Evolutionary conservation across 176 grass and related monocot genomes (phyloP).

Genomic region (Aegilops longissima): DNA sequence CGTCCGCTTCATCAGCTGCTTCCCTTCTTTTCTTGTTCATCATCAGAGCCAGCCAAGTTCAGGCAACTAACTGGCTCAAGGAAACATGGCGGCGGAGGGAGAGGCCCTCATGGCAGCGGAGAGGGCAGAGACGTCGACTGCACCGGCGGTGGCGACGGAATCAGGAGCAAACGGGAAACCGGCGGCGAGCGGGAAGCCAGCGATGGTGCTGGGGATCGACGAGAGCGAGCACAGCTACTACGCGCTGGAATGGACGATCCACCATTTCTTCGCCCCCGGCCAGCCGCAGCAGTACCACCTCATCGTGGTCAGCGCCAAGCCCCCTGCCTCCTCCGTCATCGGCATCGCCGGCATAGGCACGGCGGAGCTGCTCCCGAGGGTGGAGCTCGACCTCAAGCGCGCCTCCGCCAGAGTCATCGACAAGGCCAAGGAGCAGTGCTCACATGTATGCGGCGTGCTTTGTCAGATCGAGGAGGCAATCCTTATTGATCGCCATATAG

Average conservation of each 20-base stretch:
- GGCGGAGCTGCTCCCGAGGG: conserved; percentile 50
- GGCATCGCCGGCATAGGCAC: conserved; percentile 63
- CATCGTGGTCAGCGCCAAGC: conserved; percentile 60
- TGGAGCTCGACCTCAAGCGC: conserved; percentile 62
- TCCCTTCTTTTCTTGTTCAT: not conserved
- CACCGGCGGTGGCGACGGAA: not conserved
- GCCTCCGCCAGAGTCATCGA: conserved; percentile 45
- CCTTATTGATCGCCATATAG: too few relatives aligned
- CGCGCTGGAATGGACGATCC: conserved; percentile 74
- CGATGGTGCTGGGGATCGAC: conserved; percentile 82
- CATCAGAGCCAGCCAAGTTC: not conserved
- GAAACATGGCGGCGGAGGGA: conserved; percentile 19
- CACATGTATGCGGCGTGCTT: conserved; percentile 4
- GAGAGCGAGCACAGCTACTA: conserved; percentile 88
- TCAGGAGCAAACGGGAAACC: not conserved
- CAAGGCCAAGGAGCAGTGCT: conserved; percentile 67
- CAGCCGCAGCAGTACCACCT: conserved; percentile 43
- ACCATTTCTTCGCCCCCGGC: conserved; percentile 56
- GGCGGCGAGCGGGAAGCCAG: conserved; percentile 30
- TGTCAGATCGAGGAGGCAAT: not conserved
- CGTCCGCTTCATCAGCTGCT: not conserved
- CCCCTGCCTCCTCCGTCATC: conserved; percentile 49
- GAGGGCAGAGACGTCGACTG: not conserved
- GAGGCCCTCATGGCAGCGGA: not conserved
- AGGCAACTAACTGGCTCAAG: not conserved